Evolutionary conservation across 441 rosid species (phyloP).

Genomic region (Euphorbia corollata): DNA sequence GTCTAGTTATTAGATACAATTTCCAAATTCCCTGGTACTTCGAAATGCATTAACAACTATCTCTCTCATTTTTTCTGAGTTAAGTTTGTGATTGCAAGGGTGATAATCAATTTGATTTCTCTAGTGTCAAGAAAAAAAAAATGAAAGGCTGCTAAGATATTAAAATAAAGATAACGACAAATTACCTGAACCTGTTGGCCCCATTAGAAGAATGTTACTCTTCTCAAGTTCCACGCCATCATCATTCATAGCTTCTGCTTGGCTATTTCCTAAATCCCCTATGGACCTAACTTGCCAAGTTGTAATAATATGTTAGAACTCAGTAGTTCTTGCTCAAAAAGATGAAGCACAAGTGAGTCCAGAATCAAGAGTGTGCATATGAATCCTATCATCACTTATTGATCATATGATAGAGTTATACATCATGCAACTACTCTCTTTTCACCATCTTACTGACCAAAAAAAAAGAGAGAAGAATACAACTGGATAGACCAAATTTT

Average conservation of each 20-base stretch:
- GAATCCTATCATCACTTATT: slow-evolving; percentile 8
- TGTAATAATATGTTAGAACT: slow-evolving; percentile 25
- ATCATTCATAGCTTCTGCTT: slow-evolving; percentile 44
- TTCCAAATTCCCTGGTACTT: neutral
- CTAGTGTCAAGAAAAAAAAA: neutral
- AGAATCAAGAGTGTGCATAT: neutral
- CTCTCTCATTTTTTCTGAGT: neutral
- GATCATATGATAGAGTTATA: neutral
- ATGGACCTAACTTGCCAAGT: slow-evolving; percentile 59
- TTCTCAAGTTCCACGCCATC: slow-evolving; percentile 89
- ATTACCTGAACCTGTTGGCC: slow-evolving; percentile 97
- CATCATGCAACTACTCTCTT: neutral
- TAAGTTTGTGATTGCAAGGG: neutral
- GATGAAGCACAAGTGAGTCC: slow-evolving; percentile 5
- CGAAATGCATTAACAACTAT: slow-evolving; percentile 1
- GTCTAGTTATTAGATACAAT: neutral
- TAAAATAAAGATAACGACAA: slow-evolving; percentile 17
- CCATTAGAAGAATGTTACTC: slow-evolving; percentile 95
- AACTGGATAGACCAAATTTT: neutral
- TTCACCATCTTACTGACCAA: neutral
- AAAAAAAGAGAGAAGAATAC: neutral
- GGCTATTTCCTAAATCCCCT: slow-evolving; percentile 41
- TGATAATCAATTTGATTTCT: neutral
- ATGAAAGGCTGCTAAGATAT: neutral
- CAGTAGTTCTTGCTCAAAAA: slow-evolving; percentile 10